Conservation (phyloP, 2,329 filamentous ascomycete genomes). For the Cladobotryum mycophilum region DNA sequence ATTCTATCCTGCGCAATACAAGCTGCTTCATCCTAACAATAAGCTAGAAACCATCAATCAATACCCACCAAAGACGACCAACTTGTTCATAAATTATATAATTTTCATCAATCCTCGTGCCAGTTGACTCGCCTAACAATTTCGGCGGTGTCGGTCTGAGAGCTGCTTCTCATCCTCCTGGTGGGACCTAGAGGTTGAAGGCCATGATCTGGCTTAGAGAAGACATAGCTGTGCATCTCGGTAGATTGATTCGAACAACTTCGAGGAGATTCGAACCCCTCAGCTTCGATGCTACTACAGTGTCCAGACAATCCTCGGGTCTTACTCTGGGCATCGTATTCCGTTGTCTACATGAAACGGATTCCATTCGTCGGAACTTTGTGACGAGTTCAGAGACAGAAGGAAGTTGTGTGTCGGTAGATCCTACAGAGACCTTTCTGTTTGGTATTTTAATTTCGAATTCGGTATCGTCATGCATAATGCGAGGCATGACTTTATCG, state of each 20-base stretch:
- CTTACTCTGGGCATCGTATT: not conserved
- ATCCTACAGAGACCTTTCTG: not conserved
- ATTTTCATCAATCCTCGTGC: not conserved
- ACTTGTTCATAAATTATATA: not conserved
- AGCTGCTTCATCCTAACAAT: constrained; percentile 2
- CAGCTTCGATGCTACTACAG: not conserved
- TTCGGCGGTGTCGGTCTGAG: not conserved
- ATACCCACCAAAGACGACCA: not conserved
- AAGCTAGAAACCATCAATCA: not conserved
- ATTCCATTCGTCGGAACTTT: constrained; percentile 19
- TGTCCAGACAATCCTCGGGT: not conserved
- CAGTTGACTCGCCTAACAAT: not conserved
- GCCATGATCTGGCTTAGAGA: not conserved
- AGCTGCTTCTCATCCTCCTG: not conserved
- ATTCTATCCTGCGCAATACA: constrained; percentile 9
- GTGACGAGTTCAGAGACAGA: constrained; percentile 22
- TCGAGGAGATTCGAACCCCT: constrained; percentile 8
- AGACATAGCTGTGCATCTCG: not conserved
- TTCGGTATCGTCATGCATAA: too few species aligned
- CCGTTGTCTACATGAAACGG: constrained; percentile 1
- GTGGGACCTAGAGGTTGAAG: not conserved
- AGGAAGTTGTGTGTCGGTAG: constrained; percentile 10
- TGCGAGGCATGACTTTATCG: too few species aligned
- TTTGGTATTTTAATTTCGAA: not conserved
- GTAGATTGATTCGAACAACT: constrained; percentile 12